Evolutionary conservation across 768 basidiomycete genomes (phyloP).

Genomic region (Naematelia aurantialba): DNA sequence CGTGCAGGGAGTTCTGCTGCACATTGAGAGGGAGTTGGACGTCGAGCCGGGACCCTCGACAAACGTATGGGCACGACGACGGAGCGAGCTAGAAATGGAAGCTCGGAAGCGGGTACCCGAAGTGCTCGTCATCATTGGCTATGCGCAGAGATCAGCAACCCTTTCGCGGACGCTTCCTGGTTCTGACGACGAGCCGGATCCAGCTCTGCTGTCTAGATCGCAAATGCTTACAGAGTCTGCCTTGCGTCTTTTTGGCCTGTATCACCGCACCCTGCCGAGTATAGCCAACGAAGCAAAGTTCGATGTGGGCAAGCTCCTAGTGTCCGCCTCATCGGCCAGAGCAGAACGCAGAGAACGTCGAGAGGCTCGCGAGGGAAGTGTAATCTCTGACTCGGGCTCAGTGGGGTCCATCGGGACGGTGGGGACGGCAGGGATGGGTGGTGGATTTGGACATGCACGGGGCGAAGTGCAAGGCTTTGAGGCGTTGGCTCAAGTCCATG

Average conservation of each 20-base stretch:
- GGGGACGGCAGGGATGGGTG: slow-evolving; percentile 49
- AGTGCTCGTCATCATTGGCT: slow-evolving; percentile 76
- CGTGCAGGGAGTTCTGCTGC: slow-evolving; percentile 57
- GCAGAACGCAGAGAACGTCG: slow-evolving; percentile 45
- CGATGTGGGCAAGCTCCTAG: slow-evolving; percentile 76
- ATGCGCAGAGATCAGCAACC: slow-evolving; percentile 61
- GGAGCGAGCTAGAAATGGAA: slow-evolving; percentile 70
- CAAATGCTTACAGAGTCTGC: slow-evolving; percentile 71
- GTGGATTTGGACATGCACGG: slow-evolving; percentile 50
- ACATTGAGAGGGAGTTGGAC: slow-evolving; percentile 59
- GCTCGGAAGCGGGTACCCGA: slow-evolving; percentile 74
- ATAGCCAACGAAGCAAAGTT: slow-evolving; percentile 75
- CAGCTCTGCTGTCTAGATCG: slow-evolving; percentile 27
- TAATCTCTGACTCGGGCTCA: slow-evolving; percentile 40
- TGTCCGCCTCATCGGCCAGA: slow-evolving; percentile 52
- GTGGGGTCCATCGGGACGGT: slow-evolving; percentile 41
- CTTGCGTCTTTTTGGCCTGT: slow-evolving; percentile 76
- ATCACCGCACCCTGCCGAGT: slow-evolving; percentile 70
- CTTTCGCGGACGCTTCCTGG: slow-evolving; percentile 51
- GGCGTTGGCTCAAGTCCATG: slow-evolving; percentile 69
- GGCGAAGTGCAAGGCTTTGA: slow-evolving; percentile 54
- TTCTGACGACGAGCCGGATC: slow-evolving; percentile 49
- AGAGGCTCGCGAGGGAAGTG: slow-evolving; percentile 44
- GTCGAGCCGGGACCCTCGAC: slow-evolving; percentile 57
- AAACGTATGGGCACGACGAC: slow-evolving; percentile 62